Evolutionary conservation across 2,329 filamentous ascomycete genomes (phyloP).

Genomic region (Chrysosporium keratinophilum): DNA sequence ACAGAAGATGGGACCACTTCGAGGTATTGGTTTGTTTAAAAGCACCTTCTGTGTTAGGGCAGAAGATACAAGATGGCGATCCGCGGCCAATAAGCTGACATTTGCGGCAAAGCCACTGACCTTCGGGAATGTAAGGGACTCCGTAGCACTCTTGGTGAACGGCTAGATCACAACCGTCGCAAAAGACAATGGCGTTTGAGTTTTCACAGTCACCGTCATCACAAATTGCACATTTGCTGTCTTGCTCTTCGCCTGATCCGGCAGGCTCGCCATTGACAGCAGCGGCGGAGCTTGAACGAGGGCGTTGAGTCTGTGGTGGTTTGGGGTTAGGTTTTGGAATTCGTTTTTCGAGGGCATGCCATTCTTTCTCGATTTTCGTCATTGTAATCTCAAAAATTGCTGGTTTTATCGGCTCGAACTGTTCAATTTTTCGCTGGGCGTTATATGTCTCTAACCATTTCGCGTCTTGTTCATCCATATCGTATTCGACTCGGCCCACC

Average conservation of each 20-base stretch:
- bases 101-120: constrained; percentile 95
- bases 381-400: constrained; percentile 96
- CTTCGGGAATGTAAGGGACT: constrained; percentile 95
- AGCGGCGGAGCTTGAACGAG: constrained; percentile 83
- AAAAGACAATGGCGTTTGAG: constrained; percentile 97
- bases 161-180: constrained; percentile 91
- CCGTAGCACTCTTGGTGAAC: constrained; percentile 99
- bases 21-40: constrained; percentile 97
- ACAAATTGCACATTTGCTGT: constrained; percentile 94
- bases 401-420: constrained; percentile 73
- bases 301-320: constrained; percentile 85
- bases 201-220: constrained; percentile 99
- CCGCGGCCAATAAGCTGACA: constrained; percentile 91
- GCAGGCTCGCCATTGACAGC: constrained; percentile 89
- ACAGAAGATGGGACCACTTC: constrained; percentile 93
- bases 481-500: constrained; percentile 85
- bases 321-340: constrained; percentile 97
- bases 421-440: constrained; percentile 58
- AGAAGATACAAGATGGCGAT: constrained; percentile 93
- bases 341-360: constrained; percentile 88
- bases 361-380: constrained; percentile 98
- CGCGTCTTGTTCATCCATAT: constrained; percentile 99
- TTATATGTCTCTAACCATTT: constrained; percentile 90
- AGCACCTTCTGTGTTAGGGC: constrained; percentile 90
- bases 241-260: constrained; percentile 74